Conservation (phyloP, 2,329 filamentous ascomycete species). For the Fusarium agapanthi region DNA sequence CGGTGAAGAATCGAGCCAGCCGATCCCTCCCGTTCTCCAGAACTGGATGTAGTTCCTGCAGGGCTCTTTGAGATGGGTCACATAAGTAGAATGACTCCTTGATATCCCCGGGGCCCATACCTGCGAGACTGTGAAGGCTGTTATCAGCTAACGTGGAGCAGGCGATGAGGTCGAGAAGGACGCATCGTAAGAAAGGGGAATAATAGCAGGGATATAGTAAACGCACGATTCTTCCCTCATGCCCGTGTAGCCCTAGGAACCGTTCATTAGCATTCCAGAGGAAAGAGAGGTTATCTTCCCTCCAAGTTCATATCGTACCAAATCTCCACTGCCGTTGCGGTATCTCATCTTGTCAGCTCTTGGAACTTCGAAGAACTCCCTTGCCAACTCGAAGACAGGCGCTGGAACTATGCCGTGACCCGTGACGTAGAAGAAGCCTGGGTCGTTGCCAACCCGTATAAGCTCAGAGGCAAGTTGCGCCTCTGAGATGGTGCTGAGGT, state of each 20-base stretch:
- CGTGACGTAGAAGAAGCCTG: neutral
- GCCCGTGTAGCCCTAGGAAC: neutral
- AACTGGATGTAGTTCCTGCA: neutral
- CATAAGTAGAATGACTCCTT: neutral
- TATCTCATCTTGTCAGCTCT: neutral
- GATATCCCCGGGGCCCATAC: neutral
- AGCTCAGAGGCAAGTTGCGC: neutral
- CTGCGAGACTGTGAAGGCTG: neutral
- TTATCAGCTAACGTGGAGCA: neutral
- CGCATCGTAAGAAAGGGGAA: neutral
- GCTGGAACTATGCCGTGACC: neutral
- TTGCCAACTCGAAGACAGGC: neutral
- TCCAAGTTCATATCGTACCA: neutral
- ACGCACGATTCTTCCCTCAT: neutral
- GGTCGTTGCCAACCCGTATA: neutral
- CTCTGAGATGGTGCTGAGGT: neutral
- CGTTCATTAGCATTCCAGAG: neutral
- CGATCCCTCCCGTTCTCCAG: neutral
- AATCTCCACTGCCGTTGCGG: neutral
- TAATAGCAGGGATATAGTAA: neutral
- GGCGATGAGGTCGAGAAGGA: accelerated
- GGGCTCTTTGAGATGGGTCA: neutral
- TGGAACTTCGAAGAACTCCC: neutral
- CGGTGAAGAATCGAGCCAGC: neutral
- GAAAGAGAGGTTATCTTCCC: accelerated